Conservation (phyloP, 2,329 filamentous ascomycete species). For the Aspergillus puulaauensis region DNA sequence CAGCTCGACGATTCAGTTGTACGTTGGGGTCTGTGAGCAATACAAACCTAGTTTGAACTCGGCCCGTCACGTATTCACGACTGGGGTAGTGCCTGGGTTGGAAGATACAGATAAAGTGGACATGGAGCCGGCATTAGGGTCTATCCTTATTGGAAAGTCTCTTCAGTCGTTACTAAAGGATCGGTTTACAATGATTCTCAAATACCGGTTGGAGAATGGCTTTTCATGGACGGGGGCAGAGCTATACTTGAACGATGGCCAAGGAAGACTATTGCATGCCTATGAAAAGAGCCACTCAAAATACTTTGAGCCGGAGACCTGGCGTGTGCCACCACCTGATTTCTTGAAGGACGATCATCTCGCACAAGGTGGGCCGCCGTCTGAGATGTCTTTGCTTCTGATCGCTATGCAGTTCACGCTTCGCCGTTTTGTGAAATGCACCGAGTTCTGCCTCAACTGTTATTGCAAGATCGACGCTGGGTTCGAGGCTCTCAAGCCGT, state of each 20-base stretch:
- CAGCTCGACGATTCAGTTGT: constrained; percentile 51
- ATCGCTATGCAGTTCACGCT: constrained; percentile 72
- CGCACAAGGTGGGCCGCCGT: constrained; percentile 21
- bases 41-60: constrained; percentile 68
- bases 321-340: constrained; percentile 30
- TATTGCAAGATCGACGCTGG: constrained; percentile 65
- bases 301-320: constrained; percentile 25
- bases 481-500: constrained; percentile 57
- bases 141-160: constrained; percentile 69
- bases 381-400: constrained; percentile 55
- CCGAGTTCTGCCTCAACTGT: constrained; percentile 84
- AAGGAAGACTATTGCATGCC: constrained; percentile 33
- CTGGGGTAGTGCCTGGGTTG: not conserved
- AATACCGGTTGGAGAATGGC: constrained; percentile 53
- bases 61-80: constrained; percentile 58
- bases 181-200: constrained; percentile 63
- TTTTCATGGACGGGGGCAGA: constrained; percentile 71
- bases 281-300: constrained; percentile 10
- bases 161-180: constrained; percentile 68
- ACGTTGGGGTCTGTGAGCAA: constrained; percentile 66
- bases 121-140: constrained; percentile 45
- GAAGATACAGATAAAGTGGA: not conserved
- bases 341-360: constrained; percentile 56
- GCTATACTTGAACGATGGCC: constrained; percentile 51
- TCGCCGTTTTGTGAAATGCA: constrained; percentile 75